Base-by-base conservation (phyloP, 805 yeast species). In the Ogataea allantospora region DNA sequence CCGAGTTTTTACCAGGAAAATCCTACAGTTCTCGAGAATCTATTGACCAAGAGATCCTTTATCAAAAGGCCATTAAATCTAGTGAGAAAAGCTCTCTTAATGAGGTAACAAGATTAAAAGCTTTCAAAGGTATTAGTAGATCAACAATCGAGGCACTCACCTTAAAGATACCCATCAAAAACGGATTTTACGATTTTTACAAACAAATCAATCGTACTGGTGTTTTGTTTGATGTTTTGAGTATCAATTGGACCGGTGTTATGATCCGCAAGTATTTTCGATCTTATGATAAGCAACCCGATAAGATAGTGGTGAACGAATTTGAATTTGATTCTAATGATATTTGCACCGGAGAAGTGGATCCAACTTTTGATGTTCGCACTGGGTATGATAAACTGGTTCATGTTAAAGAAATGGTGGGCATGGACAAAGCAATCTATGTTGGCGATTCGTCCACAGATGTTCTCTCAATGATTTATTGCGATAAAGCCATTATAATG, bases 381-480 rank as follows among this genome's bases (percentile, higher is more conserved):
- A 78, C 83, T 0, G 83, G 81, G 0, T 50, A 54, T 5, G 85
- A 80, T 53, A 80, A 80, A 50, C 55, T 65, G 14, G 43, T 47
- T 6, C 35, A 47, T 11, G 19, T 46, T 10, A 52, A 64, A 3
- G 32, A 18, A 21, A 43, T 14, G 43, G 62, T 1, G 27, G 47
- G 5, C 18, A 30, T 5, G 33, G 61, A 7, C 31, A 36, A 48
- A 0, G 15, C 38, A 13, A 33, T 68, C 15, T 80, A 79, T 49
- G 61, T 79, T 11, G 88, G 88, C 1, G 88, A 80, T 48, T 77
- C 84, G 39, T 51, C 72, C 0, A 78, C 84, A 0, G 88, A 80
- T 59, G 57, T 77, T 3, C 52, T 77, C 23, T 66, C 78, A 1
- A 58, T 80, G 55, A 40, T 74, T 9, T 65, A 63, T 24, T 71